Evolutionary conservation across 1,139 yeast genomes (phyloP).

Genomic region (Sugiyamaella castrensis): DNA sequence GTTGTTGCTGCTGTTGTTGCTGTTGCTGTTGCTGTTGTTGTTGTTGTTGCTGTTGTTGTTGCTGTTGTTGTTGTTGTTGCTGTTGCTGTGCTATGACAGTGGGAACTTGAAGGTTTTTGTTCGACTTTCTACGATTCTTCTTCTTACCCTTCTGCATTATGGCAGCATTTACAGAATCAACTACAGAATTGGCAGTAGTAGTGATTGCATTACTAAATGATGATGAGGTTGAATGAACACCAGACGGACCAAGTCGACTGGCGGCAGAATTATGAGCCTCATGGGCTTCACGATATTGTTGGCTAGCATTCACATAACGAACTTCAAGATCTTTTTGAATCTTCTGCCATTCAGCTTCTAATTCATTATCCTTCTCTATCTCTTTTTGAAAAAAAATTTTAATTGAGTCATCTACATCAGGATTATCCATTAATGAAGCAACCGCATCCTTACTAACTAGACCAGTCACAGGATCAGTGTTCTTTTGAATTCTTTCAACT

Average conservation of each 20-base stretch:
- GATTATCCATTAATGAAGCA: slow-evolving; percentile 23
- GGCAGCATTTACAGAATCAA: slow-evolving; percentile 21
- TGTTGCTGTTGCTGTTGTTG: neutral
- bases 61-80: neutral
- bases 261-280: slow-evolving; percentile 20
- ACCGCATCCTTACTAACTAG: slow-evolving; percentile 24
- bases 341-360: slow-evolving; percentile 35
- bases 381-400: slow-evolving; percentile 25
- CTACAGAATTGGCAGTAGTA: slow-evolving; percentile 14
- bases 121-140: slow-evolving; percentile 11
- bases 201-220: neutral
- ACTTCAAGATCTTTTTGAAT: slow-evolving; percentile 37
- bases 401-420: slow-evolving; percentile 24
- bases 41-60: neutral
- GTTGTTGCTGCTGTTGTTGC: neutral
- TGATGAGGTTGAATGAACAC: neutral
- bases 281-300: slow-evolving; percentile 34
- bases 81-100: neutral
- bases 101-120: slow-evolving; percentile 12
- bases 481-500: slow-evolving; percentile 21
- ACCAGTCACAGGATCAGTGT: slow-evolving; percentile 29
- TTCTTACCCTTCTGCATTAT: slow-evolving; percentile 15
- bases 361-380: slow-evolving; percentile 25
- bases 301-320: slow-evolving; percentile 35
- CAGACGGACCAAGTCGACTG: slow-evolving; percentile 8